Evolutionary conservation across 208 protist genomes (phyloP), one percentile per base, ranked within the genome.

Genomic region (Trypanosoma mega): DNA sequence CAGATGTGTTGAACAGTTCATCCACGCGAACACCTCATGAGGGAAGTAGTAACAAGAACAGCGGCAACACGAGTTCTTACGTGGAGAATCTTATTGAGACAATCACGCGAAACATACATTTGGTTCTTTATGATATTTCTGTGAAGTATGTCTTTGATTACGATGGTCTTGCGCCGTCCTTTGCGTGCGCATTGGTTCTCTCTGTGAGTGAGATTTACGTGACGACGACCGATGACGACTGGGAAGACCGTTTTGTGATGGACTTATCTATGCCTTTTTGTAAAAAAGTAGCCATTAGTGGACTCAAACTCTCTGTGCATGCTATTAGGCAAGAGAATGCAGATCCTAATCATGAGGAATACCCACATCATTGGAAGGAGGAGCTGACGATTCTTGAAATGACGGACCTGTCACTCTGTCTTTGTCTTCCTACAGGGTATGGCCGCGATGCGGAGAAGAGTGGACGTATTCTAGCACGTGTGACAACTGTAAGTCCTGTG

Each of bases 71-170:
- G 26, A 55, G 43, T 16, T 64, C 66, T 18, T 80, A 75, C 60
- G 45, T 85, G 26, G 73, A 88, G 23, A 65, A 64, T n/a, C 63
- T 93, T n/a, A 66, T 76, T 9, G 63, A 81, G 36, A 73, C 71
- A 9, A 72, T 80, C 0, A 48, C 74, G 34, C 59, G 75, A 21
- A 87, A 91, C 54, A 68, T 81, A 7, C 62, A 73, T 48, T 46
- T 94, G 20, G 67, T 61, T 0, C 2, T 89, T 2, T 64, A 61
- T 0, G 56, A 85, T 50, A 61, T 94, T 37, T 76, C 68, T 7
- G n/a, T 87, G 12, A 63, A 61, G 16, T 89, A 90, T 44, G 51
- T 87, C 26, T 61, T 89, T 24, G 78, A 92, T 63, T 92, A 92
- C 66, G 54, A 72, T 14, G 85, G 80, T 37, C 76, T 92, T 24